These are phyloP conservation scores for Ustilago nuda DNA, from an alignment of 1,284 basidiomycete species.

Conservation along the genomic window DNA sequence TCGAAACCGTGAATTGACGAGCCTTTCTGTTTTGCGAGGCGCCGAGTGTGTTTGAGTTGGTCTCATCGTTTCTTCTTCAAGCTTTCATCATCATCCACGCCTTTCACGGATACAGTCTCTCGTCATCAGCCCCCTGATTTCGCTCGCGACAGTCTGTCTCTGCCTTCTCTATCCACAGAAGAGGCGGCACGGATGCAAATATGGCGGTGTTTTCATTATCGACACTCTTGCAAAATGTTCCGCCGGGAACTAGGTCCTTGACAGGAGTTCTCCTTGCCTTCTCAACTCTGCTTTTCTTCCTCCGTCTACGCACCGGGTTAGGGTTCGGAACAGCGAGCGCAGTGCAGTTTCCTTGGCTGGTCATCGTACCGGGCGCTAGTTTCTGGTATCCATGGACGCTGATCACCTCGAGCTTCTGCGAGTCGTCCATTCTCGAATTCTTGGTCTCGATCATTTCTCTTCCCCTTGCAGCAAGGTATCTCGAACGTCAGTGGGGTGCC, in stretches of 20 bases:
- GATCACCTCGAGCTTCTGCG: slow-evolving; percentile 85
- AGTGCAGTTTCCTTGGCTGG: slow-evolving; percentile 78
- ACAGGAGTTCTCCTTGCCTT: slow-evolving; percentile 47
- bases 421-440: slow-evolving; percentile 86
- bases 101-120: too few species aligned
- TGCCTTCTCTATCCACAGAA: neutral
- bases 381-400: slow-evolving; percentile 91
- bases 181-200: neutral
- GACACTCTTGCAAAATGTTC: slow-evolving; percentile 44
- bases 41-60: slow-evolving; percentile 10
- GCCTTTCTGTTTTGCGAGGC: neutral
- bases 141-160: too few species aligned
- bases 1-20: neutral
- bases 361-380: slow-evolving; percentile 84
- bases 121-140: neutral
- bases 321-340: slow-evolving; percentile 70
- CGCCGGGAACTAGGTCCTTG: slow-evolving; percentile 39
- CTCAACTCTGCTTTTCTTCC: slow-evolving; percentile 43
- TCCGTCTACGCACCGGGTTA: slow-evolving; percentile 50
- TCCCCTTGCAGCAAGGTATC: slow-evolving; percentile 84
- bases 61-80: neutral
- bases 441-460: slow-evolving; percentile 81
- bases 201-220: slow-evolving; percentile 57
- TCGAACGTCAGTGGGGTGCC: slow-evolving; percentile 92
- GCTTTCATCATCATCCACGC: neutral